Conservation (phyloP, 352 stramenopile genomes). For the Peronospora destructor region DNA sequence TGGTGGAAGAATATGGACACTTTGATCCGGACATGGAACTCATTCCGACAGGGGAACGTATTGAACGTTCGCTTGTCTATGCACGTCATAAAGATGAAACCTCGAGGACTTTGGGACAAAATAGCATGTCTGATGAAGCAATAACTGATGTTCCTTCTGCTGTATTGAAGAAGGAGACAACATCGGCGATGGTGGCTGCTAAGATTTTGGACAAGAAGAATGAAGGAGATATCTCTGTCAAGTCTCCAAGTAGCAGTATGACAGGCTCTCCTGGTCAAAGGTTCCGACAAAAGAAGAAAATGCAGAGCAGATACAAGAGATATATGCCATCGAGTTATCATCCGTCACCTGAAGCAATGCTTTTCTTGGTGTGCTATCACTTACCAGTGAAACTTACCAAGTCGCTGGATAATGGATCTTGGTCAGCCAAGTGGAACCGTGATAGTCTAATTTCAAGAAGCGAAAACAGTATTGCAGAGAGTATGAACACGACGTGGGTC, state of each 20-base stretch:
- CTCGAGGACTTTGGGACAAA: conserved; percentile 4
- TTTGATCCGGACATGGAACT: conserved; percentile 63
- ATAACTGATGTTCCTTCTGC: conserved; percentile 3
- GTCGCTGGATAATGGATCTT: conserved; percentile 52
- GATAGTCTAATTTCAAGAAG: conserved; percentile 90
- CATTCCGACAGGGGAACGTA: conserved; percentile 45
- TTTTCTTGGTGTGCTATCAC: conserved; percentile 92
- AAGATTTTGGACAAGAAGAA: conserved; percentile 19
- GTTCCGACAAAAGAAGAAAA: conserved; percentile 52
- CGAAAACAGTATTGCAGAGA: conserved; percentile 81
- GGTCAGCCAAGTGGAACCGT: conserved; percentile 84
- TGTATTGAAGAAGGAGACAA: conserved; percentile 4
- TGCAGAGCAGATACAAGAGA: conserved; percentile 77
- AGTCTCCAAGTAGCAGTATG: conserved; percentile 21
- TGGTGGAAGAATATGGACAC: conserved; percentile 67
- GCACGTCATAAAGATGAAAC: conserved; percentile 35
- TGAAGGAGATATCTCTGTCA: conserved; percentile 1
- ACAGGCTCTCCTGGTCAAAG: conserved; percentile 41
- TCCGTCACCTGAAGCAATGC: conserved; percentile 45
- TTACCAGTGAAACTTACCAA: conserved; percentile 86
- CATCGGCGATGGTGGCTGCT: conserved; percentile 2
- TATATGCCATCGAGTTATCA: conserved; percentile 72
- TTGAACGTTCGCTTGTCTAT: conserved; percentile 59
- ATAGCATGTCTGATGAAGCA: conserved; percentile 13
- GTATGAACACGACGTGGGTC: conserved; percentile 82